A percentile compares a stretch with the other conserved stretches of the same genome.
These are phyloP conservation scores for Tulasnella sp. DNA, from an alignment of 768 basidiomycete genomes.

Conservation along the genomic window DNA sequence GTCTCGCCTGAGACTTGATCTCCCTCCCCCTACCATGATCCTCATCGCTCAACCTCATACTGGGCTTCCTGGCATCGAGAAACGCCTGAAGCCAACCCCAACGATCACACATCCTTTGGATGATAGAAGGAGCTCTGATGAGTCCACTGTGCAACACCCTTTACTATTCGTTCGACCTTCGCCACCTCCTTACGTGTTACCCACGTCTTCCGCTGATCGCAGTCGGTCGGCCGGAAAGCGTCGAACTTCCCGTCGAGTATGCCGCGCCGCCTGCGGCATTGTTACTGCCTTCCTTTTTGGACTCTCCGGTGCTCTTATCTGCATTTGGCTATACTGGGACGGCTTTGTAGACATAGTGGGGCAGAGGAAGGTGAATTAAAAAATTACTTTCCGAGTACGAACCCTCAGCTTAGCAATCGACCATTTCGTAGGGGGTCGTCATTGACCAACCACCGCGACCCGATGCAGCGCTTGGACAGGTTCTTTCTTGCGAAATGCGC, in stretches of 20 bases:
- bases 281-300: not conserved
- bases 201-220: not conserved
- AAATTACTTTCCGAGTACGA: not conserved
- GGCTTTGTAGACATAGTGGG: not conserved
- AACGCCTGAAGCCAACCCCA: not conserved
- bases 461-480: not conserved
- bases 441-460: not conserved
- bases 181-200: not conserved
- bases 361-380: not conserved
- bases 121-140: not conserved
- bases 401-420: not conserved
- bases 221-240: not conserved
- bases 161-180: not conserved
- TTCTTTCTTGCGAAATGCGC: not conserved
- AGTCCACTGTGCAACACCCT: not conserved
- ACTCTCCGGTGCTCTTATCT: not conserved
- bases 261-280: not conserved
- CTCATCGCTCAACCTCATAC: slow-evolving; percentile 1
- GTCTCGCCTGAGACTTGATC: not conserved
- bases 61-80: not conserved
- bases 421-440: not conserved
- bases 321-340: not conserved
- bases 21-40: not conserved
- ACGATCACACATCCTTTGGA: not conserved
- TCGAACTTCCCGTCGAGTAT: not conserved